Conservation (phyloP, 768 basidiomycete genomes). For the Gymnopilus dilepis region DNA sequence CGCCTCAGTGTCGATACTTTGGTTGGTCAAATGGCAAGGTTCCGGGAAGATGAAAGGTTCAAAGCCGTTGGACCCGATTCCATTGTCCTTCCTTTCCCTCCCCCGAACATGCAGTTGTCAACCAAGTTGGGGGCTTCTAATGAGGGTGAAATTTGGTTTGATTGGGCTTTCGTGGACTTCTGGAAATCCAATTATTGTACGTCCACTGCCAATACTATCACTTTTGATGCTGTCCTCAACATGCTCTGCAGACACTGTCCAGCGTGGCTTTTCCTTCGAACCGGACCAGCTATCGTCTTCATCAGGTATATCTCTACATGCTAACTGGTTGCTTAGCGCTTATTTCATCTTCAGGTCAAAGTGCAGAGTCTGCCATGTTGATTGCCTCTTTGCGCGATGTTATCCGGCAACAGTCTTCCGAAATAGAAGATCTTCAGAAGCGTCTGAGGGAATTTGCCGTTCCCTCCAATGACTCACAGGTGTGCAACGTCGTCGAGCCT, state of each 20-base stretch:
- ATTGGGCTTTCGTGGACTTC: slow-evolving; percentile 98
- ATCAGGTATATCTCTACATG: slow-evolving; percentile 50
- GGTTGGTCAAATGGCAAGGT: slow-evolving; percentile 81
- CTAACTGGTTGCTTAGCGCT: neutral
- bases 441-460: slow-evolving; percentile 51
- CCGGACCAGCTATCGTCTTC: slow-evolving; percentile 68
- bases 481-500: slow-evolving; percentile 7
- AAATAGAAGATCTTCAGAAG: slow-evolving; percentile 72
- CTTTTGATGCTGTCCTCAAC: neutral
- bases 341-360: slow-evolving; percentile 51
- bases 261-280: slow-evolving; percentile 72
- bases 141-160: slow-evolving; percentile 94
- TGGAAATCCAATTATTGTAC: slow-evolving; percentile 98
- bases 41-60: slow-evolving; percentile 94
- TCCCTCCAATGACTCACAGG: slow-evolving; percentile 22
- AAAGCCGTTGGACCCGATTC: slow-evolving; percentile 87
- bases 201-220: slow-evolving; percentile 29
- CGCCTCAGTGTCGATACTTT: slow-evolving; percentile 91
- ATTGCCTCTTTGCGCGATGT: slow-evolving; percentile 85
- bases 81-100: slow-evolving; percentile 66
- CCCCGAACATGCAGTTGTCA: slow-evolving; percentile 28
- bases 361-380: slow-evolving; percentile 79
- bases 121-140: slow-evolving; percentile 49
- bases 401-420: slow-evolving; percentile 79
- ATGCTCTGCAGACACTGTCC: slow-evolving; percentile 64